A percentile compares a stretch with the other conserved stretches of the same genome.
Evolutionary conservation across 2,329 filamentous ascomycete genomes (phyloP).

Genomic region (Lizonia empirigonia): DNA sequence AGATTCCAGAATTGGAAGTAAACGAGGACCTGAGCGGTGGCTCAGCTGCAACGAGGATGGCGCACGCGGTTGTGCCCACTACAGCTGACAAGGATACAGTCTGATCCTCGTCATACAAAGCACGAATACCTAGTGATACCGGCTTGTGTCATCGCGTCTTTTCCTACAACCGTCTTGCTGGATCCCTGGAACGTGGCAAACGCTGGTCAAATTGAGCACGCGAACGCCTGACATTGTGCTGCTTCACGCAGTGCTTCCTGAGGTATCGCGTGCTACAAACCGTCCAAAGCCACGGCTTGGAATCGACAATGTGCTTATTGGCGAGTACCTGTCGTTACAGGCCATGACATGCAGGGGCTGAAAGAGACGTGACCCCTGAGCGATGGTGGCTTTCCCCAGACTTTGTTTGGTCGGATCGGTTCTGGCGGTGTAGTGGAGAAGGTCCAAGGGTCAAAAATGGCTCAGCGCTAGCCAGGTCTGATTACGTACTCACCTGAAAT

Average conservation of each 20-base stretch:
- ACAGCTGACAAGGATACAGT: constrained; percentile 27
- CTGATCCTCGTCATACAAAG: constrained; percentile 37
- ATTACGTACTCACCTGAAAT: constrained; percentile 26
- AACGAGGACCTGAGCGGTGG: constrained; percentile 13
- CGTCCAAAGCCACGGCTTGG: constrained; percentile 1
- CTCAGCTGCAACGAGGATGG: constrained; percentile 15
- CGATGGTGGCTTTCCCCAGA: constrained; percentile 37
- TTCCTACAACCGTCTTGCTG: constrained; percentile 19
- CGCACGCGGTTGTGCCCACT: constrained; percentile 23
- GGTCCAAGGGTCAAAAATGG: constrained; percentile 36
- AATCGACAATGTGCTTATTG: constrained; percentile 13
- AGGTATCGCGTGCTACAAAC: constrained; percentile 14
- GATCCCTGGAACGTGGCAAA: constrained; percentile 27
- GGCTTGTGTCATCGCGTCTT: constrained; percentile 35
- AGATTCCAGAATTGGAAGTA: constrained; percentile 16
- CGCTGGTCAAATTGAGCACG: constrained; percentile 22
- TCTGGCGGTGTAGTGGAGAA: constrained; percentile 42
- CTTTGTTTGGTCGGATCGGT: constrained; percentile 30
- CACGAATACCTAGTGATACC: constrained; percentile 36
- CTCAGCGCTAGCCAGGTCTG: constrained; percentile 34
- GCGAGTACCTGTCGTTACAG: constrained; percentile 22
- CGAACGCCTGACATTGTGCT: constrained; percentile 11
- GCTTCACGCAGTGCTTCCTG: constrained; percentile 21
- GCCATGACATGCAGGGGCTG: constrained; percentile 27
- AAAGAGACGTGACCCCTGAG: constrained; percentile 36